Evolutionary conservation across 805 yeast genomes (phyloP).

Genomic region (Grigorovia jiainica): DNA sequence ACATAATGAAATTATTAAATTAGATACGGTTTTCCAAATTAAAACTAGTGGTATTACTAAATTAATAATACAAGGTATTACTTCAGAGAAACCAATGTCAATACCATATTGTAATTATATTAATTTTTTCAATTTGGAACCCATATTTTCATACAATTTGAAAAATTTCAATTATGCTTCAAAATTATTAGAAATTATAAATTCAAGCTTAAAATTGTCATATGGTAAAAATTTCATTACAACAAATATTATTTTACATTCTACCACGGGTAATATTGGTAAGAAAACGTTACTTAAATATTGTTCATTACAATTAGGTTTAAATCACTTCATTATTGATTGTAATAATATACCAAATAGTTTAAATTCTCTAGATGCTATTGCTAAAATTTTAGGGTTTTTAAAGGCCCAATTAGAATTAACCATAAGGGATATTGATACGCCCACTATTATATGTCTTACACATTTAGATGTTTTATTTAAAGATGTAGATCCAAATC

Average conservation of each 20-base stretch:
- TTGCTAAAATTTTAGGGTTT: slow-evolving; percentile 67
- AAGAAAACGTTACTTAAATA: slow-evolving; percentile 56
- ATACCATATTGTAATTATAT: slow-evolving; percentile 32
- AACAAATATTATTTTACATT: slow-evolving; percentile 57
- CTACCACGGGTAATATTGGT: slow-evolving; percentile 70
- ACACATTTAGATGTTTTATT: slow-evolving; percentile 73
- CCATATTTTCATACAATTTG: slow-evolving; percentile 30
- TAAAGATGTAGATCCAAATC: slow-evolving; percentile 53
- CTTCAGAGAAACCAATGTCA: slow-evolving; percentile 31
- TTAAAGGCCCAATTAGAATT: slow-evolving; percentile 70
- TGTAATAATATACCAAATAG: slow-evolving; percentile 39
- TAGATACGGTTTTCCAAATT: slow-evolving; percentile 39
- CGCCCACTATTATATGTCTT: slow-evolving; percentile 45
- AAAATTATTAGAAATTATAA: slow-evolving; percentile 43
- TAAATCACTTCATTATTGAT: slow-evolving; percentile 59
- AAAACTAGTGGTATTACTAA: slow-evolving; percentile 58
- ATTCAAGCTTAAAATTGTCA: slow-evolving; percentile 35
- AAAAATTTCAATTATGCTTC: slow-evolving; percentile 38
- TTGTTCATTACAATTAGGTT: slow-evolving; percentile 49
- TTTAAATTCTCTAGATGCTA: slow-evolving; percentile 58
- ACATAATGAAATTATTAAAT: not conserved
- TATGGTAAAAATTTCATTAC: slow-evolving; percentile 33
- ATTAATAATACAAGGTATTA: slow-evolving; percentile 52
- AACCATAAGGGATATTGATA: slow-evolving; percentile 35
- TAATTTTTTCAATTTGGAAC: slow-evolving; percentile 37